Conservation (phyloP, 306 rosid genomes). For the Quercus parvula region DNA sequence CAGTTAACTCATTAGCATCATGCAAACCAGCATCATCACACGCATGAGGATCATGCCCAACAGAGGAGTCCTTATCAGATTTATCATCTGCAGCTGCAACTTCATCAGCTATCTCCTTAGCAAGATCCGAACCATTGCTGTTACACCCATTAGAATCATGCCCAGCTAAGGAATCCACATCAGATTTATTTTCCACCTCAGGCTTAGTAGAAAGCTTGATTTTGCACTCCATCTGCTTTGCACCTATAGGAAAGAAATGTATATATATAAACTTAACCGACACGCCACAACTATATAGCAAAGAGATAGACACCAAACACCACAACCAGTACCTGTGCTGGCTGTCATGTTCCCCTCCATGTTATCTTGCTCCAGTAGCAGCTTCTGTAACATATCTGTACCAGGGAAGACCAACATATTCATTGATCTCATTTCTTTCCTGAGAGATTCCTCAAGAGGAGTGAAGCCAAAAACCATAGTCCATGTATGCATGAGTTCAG, state of each 20-base stretch:
- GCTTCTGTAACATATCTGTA: slow-evolving; percentile 91
- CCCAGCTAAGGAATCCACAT: slow-evolving; percentile 37
- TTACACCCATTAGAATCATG: slow-evolving; percentile 22
- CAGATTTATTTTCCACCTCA: slow-evolving; percentile 24
- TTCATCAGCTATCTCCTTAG: slow-evolving; percentile 18
- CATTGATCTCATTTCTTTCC: slow-evolving; percentile 68
- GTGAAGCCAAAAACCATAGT: slow-evolving; percentile 76
- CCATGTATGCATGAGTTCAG: slow-evolving; percentile 89
- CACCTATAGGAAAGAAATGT: slow-evolving; percentile 35
- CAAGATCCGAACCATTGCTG: slow-evolving; percentile 11
- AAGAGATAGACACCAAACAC: slow-evolving; percentile 9
- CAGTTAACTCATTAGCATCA: slow-evolving; percentile 9
- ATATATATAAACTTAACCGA: slow-evolving; percentile 23
- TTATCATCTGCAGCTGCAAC: slow-evolving; percentile 14
- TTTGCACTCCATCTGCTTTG: slow-evolving; percentile 37
- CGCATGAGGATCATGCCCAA: slow-evolving; percentile 21
- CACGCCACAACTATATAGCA: background rate
- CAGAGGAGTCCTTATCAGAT: slow-evolving; percentile 16
- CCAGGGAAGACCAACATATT: slow-evolving; percentile 98
- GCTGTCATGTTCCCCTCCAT: slow-evolving; percentile 38
- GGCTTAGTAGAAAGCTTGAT: slow-evolving; percentile 30
- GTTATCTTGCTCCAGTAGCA: slow-evolving; percentile 46
- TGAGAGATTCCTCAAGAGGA: slow-evolving; percentile 65
- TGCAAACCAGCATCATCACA: slow-evolving; percentile 19
- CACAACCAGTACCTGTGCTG: slow-evolving; percentile 28